Conservation (phyloP, 768 basidiomycete species). For the Favolaschia claudopus region DNA sequence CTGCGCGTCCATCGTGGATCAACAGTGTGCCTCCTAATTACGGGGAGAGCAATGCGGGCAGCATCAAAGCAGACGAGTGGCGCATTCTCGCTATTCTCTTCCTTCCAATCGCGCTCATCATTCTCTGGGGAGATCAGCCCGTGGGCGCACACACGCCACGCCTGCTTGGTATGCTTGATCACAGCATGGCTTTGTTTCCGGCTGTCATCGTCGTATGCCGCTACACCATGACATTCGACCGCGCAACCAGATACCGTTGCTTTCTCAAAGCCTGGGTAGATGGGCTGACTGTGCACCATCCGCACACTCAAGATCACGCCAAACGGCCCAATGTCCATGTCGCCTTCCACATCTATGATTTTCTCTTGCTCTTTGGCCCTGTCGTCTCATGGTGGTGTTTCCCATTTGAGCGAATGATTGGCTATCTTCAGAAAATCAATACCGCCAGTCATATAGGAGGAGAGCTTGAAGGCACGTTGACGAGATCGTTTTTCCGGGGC, state of each 20-base stretch:
- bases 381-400: conserved; percentile 49
- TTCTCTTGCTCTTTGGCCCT: conserved; percentile 44
- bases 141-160: conserved; percentile 6
- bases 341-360: conserved; percentile 45
- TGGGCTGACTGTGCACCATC: conserved; percentile 31
- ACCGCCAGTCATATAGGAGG: conserved; percentile 40
- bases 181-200: conserved; percentile 37
- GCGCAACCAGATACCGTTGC: conserved; percentile 18
- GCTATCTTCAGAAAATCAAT: conserved; percentile 41
- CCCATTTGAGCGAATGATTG: conserved; percentile 47
- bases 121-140: conserved; percentile 29
- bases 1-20: conserved; percentile 20
- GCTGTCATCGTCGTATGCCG: conserved; percentile 32
- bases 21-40: conserved; percentile 30
- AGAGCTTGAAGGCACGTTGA: conserved; percentile 20
- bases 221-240: conserved; percentile 25
- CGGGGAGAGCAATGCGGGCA: conserved; percentile 31
- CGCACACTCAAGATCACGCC: conserved; percentile 27
- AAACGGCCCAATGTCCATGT: conserved; percentile 37
- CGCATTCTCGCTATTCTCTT: conserved; percentile 27
- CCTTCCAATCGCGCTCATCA: conserved; percentile 36
- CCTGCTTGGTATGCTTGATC: conserved; percentile 30
- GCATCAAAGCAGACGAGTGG: conserved; percentile 43
- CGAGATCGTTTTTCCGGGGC: conserved; percentile 16
- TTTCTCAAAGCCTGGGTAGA: conserved; percentile 35